A percentile compares a stretch with the other conserved stretches of the same genome.
Evolutionary conservation across 257 asterid genomes (phyloP).

Genomic region (Gardenia jasminoides): DNA sequence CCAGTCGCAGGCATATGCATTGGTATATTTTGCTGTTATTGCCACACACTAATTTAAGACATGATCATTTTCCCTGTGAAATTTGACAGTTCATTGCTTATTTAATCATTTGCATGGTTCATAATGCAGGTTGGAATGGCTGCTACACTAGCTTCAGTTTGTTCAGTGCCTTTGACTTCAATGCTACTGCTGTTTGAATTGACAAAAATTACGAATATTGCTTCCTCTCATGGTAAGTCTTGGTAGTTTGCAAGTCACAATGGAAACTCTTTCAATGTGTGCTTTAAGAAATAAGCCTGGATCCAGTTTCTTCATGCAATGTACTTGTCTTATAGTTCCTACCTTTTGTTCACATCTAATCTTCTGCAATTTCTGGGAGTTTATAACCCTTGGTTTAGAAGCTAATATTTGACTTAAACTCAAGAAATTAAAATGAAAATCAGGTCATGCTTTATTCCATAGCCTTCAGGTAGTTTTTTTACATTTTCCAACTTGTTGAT

Average conservation of each 20-base stretch:
- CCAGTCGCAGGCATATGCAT: constrained; percentile 96
- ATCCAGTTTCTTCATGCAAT: background rate
- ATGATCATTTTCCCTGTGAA: constrained; percentile 2
- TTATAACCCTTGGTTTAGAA: background rate
- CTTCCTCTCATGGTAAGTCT: constrained; percentile 91
- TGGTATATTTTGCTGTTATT: constrained; percentile 47
- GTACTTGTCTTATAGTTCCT: background rate
- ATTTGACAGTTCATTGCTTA: constrained; percentile 16
- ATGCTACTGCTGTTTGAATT: constrained; percentile 92
- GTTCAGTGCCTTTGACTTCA: constrained; percentile 96
- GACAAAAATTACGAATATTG: constrained; percentile 89
- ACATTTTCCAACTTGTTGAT: background rate
- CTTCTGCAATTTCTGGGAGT: background rate
- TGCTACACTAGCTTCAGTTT: constrained; percentile 93
- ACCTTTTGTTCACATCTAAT: background rate
- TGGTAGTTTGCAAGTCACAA: background rate
- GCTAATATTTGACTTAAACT: background rate
- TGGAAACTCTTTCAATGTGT: background rate
- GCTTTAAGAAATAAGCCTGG: background rate
- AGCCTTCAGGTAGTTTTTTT: background rate
- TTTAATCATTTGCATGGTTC: background rate
- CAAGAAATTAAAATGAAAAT: background rate
- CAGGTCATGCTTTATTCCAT: background rate
- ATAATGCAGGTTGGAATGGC: constrained; percentile 96
- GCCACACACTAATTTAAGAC: constrained; percentile 10